Conservation (phyloP, 1,139 yeast genomes). For the Meyerozyma smithsonii region DNA sequence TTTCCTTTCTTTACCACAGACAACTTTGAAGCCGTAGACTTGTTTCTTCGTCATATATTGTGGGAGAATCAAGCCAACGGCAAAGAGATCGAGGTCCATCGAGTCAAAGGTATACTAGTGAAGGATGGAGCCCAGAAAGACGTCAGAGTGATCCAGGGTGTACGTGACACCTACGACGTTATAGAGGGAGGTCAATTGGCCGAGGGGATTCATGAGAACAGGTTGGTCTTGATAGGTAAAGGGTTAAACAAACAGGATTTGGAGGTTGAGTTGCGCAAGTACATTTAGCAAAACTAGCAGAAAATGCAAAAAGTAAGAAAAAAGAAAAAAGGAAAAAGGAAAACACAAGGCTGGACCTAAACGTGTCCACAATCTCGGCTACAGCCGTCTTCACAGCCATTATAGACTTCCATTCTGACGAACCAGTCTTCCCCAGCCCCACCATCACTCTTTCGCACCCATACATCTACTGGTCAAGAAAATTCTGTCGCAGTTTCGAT, state of each 20-base stretch:
- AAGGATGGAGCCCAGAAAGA: slow-evolving; percentile 17
- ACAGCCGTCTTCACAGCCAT: not conserved
- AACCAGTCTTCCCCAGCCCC: no score
- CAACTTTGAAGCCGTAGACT: slow-evolving; percentile 44
- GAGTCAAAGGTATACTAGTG: slow-evolving; percentile 75
- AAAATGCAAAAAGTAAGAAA: not conserved
- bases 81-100: slow-evolving; percentile 59
- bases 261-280: slow-evolving; percentile 19
- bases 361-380: not conserved
- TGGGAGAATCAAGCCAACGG: slow-evolving; percentile 58
- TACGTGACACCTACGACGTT: slow-evolving; percentile 84
- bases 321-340: not conserved
- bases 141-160: slow-evolving; percentile 85
- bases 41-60: slow-evolving; percentile 56
- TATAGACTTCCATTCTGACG: no score
- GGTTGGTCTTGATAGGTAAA: slow-evolving; percentile 83
- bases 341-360: not conserved
- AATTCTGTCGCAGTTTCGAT: not conserved
- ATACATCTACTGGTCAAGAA: not conserved
- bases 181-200: slow-evolving; percentile 45
- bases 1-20: slow-evolving; percentile 40
- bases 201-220: slow-evolving; percentile 37
- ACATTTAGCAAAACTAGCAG: slow-evolving; percentile 6
- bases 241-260: slow-evolving; percentile 35
- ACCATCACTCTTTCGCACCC: not conserved